Evolutionary conservation across 1,139 yeast genomes (phyloP).

Genomic region (Pichia norvegensis): DNA sequence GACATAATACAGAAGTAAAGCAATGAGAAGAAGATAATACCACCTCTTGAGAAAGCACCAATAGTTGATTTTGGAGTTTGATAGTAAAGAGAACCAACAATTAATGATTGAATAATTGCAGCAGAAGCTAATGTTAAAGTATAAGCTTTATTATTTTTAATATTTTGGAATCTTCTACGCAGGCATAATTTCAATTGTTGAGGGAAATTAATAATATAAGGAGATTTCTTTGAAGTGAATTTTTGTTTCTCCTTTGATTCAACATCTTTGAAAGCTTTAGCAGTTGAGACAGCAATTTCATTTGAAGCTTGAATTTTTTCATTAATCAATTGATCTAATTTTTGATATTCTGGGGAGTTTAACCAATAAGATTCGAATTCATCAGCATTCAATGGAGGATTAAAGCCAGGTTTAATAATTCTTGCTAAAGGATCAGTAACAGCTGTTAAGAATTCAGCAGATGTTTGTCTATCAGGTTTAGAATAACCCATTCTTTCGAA

Average conservation of each 20-base stretch:
- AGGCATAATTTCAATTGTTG: slow-evolving; percentile 41
- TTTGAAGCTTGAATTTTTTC: slow-evolving; percentile 11
- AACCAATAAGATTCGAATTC: slow-evolving; percentile 45
- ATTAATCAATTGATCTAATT: slow-evolving; percentile 26
- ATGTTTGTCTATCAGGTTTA: slow-evolving; percentile 70
- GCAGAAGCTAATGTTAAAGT: slow-evolving; percentile 40
- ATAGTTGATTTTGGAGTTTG: slow-evolving; percentile 28
- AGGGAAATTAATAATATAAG: slow-evolving; percentile 37
- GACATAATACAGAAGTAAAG: slow-evolving; percentile 37
- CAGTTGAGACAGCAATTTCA: slow-evolving; percentile 25
- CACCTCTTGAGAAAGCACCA: slow-evolving; percentile 34
- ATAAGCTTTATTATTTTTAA: slow-evolving; percentile 41
- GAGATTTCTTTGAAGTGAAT: slow-evolving; percentile 30
- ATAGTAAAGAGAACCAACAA: slow-evolving; percentile 35
- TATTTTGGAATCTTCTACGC: slow-evolving; percentile 40
- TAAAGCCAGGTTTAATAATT: slow-evolving; percentile 41
- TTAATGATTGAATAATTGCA: slow-evolving; percentile 37
- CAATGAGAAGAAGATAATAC: slow-evolving; percentile 36
- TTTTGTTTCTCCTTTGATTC: slow-evolving; percentile 34
- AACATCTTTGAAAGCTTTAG: slow-evolving; percentile 24
- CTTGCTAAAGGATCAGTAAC: slow-evolving; percentile 54
- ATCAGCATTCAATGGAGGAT: slow-evolving; percentile 30
- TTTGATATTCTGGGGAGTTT: slow-evolving; percentile 32
- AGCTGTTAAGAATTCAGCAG: slow-evolving; percentile 77
- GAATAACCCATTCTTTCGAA: slow-evolving; percentile 60